Evolutionary conservation across 2,329 filamentous ascomycete genomes (phyloP), one percentile per base, ranked within the genome.

Genomic region (Rhynchosporium graminicola): DNA sequence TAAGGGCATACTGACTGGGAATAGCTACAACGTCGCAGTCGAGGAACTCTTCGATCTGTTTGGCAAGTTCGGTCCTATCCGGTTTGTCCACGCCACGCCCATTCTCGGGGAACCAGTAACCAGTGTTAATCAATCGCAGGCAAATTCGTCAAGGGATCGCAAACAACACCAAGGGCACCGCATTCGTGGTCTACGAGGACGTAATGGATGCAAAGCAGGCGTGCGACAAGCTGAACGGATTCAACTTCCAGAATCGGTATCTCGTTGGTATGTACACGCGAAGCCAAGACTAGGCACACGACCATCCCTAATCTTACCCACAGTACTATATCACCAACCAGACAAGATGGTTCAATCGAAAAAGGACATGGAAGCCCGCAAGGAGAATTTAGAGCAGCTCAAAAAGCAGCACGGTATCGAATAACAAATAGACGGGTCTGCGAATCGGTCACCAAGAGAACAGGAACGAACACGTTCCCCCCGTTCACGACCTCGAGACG

Each of bases 171-270:
- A 99, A 98, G 80, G 95, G 95, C 77, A 99, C 95, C 59, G 95
- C 94, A 70, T 99, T 97, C 79, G 95, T 99, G 72, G 95, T 99
- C 79, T 99, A 97, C 83, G 95, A 98, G 80, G 95, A 99, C 84
- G 94, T 98, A 71, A 90, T 95, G 85, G 95, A 99, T 83, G 93
- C 95, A 71, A 99, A 99, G 82, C 89, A 92, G 80, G 95, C 95
- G 75, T 98, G 95, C 84, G 95, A 99, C 83, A 97, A 98, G 83
- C 84, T 99, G 78, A 99, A 99, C 83, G 95, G 95, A 77, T 99
- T 96, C 87, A 99, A 99, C 83, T 99, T 99, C 79, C 95, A 99
- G 83, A 97, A 94, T 81, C 90, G 95, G 77, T 99, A 99, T 80
- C 91, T 99, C 73, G 95, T 99, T 75, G 92, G 92, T 96, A 86